A percentile compares a stretch with the other conserved stretches of the same genome.
phyloP scores from a whole-genome alignment of 23 red algal species.

The Gracilaria caudata region DNA sequence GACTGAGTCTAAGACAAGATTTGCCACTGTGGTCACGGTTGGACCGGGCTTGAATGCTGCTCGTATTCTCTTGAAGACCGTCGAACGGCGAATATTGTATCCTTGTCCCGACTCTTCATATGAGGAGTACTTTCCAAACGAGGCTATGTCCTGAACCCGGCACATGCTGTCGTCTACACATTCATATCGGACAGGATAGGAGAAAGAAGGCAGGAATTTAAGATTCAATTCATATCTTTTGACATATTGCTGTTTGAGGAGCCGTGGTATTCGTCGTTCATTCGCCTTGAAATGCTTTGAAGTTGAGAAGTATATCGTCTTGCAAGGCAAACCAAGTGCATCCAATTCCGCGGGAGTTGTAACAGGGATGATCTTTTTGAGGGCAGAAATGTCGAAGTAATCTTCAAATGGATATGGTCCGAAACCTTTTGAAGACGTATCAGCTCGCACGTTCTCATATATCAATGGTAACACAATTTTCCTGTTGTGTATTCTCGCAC shows the following conservation, averaged over 20 bases:
- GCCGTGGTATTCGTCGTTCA: slow-evolving; percentile 23
- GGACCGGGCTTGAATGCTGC: slow-evolving; percentile 35
- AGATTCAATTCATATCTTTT: slow-evolving; percentile 23
- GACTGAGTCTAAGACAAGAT: slow-evolving; percentile 9
- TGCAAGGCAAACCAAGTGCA: slow-evolving; percentile 17
- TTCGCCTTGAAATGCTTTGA: slow-evolving; percentile 50
- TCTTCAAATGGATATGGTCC: slow-evolving; percentile 65
- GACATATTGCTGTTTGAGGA: slow-evolving; percentile 34
- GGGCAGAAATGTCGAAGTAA: slow-evolving; percentile 45
- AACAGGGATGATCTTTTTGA: slow-evolving; percentile 21
- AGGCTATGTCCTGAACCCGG: slow-evolving; percentile 4
- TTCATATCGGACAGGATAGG: background rate
- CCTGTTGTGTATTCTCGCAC: slow-evolving; percentile 13
- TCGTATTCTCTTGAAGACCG: slow-evolving; percentile 25
- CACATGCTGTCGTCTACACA: slow-evolving; percentile 57
- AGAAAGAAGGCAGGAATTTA: slow-evolving; percentile 16
- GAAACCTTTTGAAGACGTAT: slow-evolving; percentile 37
- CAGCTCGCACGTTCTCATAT: slow-evolving; percentile 49
- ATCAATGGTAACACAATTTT: slow-evolving; percentile 51
- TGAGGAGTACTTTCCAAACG: slow-evolving; percentile 37
- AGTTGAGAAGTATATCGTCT: slow-evolving; percentile 32
- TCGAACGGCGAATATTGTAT: slow-evolving; percentile 26
- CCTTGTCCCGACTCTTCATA: slow-evolving; percentile 48
- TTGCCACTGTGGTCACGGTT: slow-evolving; percentile 11
- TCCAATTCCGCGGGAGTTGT: slow-evolving; percentile 40